phyloP scores from a whole-genome alignment of 2,329 filamentous ascomycete genomes.

The Alternaria ventricosa region DNA sequence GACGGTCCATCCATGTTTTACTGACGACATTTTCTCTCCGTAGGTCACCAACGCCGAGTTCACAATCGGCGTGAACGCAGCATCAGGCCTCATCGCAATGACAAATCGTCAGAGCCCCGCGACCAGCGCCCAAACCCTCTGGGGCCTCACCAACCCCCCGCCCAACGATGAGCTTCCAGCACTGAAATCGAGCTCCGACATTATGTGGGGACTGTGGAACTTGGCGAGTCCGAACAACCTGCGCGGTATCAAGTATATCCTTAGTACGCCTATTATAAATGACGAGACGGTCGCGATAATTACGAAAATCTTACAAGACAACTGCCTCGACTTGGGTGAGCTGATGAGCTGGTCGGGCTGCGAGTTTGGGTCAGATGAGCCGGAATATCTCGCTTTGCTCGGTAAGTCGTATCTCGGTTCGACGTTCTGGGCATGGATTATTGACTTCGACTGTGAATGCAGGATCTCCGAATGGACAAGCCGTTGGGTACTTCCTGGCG shows the following conservation, averaged over 20 bases:
- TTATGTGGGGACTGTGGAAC: conserved; percentile 28
- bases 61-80: conserved; percentile 17
- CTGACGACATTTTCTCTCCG: neutral
- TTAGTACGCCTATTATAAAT: neutral
- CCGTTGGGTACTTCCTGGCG: conserved; percentile 16
- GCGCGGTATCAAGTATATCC: neutral
- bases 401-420: neutral
- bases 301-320: neutral
- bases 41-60: conserved; percentile 20
- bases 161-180: conserved; percentile 19
- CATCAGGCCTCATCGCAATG: conserved; percentile 13
- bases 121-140: conserved; percentile 6
- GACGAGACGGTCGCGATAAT: neutral
- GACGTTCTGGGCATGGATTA: neutral
- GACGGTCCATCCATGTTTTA: neutral
- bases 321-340: neutral
- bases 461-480: conserved; percentile 17
- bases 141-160: neutral
- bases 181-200: conserved; percentile 19
- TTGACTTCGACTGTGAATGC: neutral
- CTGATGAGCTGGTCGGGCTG: neutral
- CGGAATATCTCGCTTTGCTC: neutral
- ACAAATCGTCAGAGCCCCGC: conserved; percentile 12
- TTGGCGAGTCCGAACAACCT: neutral
- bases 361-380: neutral